Evolutionary conservation across 2,329 filamentous ascomycete species (phyloP).

Genomic region (Fusarium sp.): DNA sequence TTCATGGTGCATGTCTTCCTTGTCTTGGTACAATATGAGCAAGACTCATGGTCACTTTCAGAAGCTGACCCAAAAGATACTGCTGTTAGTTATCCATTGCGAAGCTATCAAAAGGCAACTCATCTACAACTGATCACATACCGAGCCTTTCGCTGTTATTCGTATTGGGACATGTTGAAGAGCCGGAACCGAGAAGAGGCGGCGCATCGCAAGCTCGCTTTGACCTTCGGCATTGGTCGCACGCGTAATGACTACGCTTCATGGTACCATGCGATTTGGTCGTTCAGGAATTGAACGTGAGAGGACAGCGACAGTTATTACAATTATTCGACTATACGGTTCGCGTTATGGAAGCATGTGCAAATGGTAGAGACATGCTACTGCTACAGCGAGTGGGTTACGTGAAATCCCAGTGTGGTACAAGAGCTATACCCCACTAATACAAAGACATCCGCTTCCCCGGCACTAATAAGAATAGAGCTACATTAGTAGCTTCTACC

Average conservation of each 20-base stretch:
- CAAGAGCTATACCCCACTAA: background rate
- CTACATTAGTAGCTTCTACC: no score
- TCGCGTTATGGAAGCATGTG: background rate
- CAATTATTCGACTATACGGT: background rate
- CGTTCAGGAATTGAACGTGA: background rate
- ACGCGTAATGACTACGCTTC: slow-evolving; percentile 44
- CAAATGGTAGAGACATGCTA: background rate
- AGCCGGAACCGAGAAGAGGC: slow-evolving; percentile 19
- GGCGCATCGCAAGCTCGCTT: slow-evolving; percentile 45
- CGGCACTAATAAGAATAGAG: background rate
- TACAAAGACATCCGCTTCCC: slow-evolving; percentile 11
- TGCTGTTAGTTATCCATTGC: background rate
- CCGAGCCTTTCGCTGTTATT: slow-evolving; percentile 22
- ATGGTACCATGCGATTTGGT: slow-evolving; percentile 18
- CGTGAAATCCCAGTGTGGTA: background rate
- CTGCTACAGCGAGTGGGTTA: background rate
- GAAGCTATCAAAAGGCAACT: background rate
- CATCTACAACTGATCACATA: slow-evolving; percentile 16
- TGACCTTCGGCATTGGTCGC: slow-evolving; percentile 43
- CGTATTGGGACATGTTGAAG: background rate
- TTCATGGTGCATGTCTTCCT: slow-evolving; percentile 48
- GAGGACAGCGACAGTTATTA: background rate
- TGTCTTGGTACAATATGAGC: slow-evolving; percentile 50
- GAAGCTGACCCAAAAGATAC: background rate
- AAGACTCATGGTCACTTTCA: slow-evolving; percentile 25